Conservation (phyloP, 225 moss, liverwort and hornwort genomes). For the Straminergon stramineum region DNA sequence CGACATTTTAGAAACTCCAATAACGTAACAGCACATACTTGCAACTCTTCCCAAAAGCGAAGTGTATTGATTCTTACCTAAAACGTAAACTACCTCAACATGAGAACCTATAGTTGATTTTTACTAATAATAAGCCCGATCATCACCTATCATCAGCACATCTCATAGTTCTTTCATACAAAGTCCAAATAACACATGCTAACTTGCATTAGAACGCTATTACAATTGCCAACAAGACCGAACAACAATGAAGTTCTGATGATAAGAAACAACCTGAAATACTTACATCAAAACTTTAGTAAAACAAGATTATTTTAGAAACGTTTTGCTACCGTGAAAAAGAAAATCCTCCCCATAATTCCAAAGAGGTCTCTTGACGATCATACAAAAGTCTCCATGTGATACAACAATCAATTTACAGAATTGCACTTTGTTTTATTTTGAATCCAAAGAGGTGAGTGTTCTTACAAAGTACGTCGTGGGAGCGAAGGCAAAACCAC, state of each 20-base stretch:
- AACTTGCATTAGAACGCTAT: neutral
- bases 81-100: neutral
- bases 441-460: neutral
- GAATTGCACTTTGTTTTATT: neutral
- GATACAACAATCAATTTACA: neutral
- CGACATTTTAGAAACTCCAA: neutral
- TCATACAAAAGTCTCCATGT: neutral
- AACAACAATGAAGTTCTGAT: neutral
- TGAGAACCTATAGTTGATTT: neutral
- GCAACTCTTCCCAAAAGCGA: neutral
- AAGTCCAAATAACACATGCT: neutral
- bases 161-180: neutral
- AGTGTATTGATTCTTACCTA: neutral
- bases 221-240: neutral
- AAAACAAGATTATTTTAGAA: neutral
- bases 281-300: neutral
- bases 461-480: conserved; percentile 48
- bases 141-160: neutral
- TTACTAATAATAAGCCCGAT: neutral
- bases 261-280: neutral
- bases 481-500: conserved; percentile 55
- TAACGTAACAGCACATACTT: too few species aligned
- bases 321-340: too few species aligned
- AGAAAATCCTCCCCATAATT: neutral
- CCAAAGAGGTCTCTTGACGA: neutral